Conservation (phyloP, 2,329 filamentous ascomycete species). For the Nemania sp. region DNA sequence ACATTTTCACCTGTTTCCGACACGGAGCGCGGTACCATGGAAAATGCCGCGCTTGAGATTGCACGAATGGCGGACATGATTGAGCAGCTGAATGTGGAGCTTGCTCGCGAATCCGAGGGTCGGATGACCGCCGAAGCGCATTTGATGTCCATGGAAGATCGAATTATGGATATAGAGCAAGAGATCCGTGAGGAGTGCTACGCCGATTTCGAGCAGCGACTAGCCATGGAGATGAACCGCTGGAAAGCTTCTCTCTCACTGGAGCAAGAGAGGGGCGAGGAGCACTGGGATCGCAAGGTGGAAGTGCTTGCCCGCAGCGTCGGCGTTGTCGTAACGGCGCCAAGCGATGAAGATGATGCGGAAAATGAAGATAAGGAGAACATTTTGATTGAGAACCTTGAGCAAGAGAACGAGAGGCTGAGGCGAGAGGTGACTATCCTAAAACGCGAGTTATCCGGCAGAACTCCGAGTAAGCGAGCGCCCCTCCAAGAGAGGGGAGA, state of each 20-base stretch:
- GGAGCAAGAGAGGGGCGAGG: slow-evolving; percentile 83
- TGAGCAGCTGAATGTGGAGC: slow-evolving; percentile 76
- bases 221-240: slow-evolving; percentile 80
- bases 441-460: slow-evolving; percentile 72
- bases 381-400: slow-evolving; percentile 70
- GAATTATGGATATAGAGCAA: slow-evolving; percentile 77
- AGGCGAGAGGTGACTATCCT: slow-evolving; percentile 73
- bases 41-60: slow-evolving; percentile 84
- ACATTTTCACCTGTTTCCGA: slow-evolving; percentile 55
- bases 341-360: slow-evolving; percentile 60
- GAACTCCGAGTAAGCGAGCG: slow-evolving; percentile 72
- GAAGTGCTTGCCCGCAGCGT: slow-evolving; percentile 74
- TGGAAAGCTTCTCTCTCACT: slow-evolving; percentile 84
- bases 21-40: slow-evolving; percentile 78
- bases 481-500: slow-evolving; percentile 68
- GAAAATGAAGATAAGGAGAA: slow-evolving; percentile 71
- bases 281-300: slow-evolving; percentile 89
- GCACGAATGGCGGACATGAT: slow-evolving; percentile 82
- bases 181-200: slow-evolving; percentile 91
- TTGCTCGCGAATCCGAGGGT: slow-evolving; percentile 77
- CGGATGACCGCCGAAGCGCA: slow-evolving; percentile 79
- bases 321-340: slow-evolving; percentile 55
- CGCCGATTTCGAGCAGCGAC: slow-evolving; percentile 82
- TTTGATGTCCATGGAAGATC: slow-evolving; percentile 76
- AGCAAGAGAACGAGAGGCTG: slow-evolving; percentile 77